phyloP scores from a whole-genome alignment of 2,329 filamentous ascomycete genomes.

The Colletotrichum sp. region DNA sequence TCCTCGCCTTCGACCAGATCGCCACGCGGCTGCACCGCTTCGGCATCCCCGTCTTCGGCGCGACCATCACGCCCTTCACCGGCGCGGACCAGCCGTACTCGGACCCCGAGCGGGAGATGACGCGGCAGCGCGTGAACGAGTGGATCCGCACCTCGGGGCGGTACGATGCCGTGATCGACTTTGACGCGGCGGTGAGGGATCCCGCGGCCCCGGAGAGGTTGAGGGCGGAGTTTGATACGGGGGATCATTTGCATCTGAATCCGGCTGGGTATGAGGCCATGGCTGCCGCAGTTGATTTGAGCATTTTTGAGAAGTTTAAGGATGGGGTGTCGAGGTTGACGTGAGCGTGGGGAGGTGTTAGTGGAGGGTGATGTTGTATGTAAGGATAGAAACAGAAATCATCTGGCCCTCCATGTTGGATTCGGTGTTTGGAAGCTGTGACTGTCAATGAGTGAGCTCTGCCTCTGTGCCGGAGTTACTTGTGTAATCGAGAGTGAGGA shows the following conservation, averaged over 20 bases:
- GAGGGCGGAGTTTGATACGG: conserved; percentile 51
- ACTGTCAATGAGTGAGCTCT: not conserved
- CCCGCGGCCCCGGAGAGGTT: conserved; percentile 47
- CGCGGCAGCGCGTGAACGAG: conserved; percentile 59
- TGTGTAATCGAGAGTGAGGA: not conserved
- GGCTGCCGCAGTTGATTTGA: conserved; percentile 58
- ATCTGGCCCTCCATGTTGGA: not conserved
- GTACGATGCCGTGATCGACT: conserved; percentile 68
- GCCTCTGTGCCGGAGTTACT: not conserved
- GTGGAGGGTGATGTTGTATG: not conserved
- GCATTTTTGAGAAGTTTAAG: conserved; percentile 46
- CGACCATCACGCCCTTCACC: conserved; percentile 52
- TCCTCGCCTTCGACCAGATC: conserved; percentile 62
- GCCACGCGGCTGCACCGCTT: conserved; percentile 54
- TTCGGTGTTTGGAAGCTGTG: not conserved
- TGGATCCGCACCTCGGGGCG: conserved; percentile 60
- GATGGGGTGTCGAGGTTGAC: conserved; percentile 2
- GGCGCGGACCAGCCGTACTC: conserved; percentile 57
- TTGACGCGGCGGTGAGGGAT: conserved; percentile 61
- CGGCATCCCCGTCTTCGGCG: conserved; percentile 60
- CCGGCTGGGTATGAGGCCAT: conserved; percentile 59
- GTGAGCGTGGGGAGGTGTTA: not conserved
- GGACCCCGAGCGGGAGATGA: conserved; percentile 54
- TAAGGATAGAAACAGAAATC: not conserved
- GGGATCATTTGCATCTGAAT: conserved; percentile 67